Evolutionary conservation across 805 yeast genomes (phyloP), one percentile per base, ranked within the genome.

Genomic region (Saccharomycopsis vini): DNA sequence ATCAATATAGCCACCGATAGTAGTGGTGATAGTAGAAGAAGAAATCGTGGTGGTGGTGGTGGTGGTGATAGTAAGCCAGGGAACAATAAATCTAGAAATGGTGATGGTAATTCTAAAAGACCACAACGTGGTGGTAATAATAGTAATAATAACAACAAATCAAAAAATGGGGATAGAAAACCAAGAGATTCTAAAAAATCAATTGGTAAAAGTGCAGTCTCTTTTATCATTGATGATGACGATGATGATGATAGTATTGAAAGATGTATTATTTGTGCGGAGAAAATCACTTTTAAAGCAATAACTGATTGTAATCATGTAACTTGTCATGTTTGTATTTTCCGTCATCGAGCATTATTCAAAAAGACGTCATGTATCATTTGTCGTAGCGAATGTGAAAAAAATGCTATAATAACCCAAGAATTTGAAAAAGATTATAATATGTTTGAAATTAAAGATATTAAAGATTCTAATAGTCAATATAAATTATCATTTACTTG

Each of bases 231-330:
- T 7, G 22, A 40, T 3, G 45, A 37, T 10, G 45, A 34, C n/a
- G 49, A 43, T 3, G 55, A 44, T 12, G 13, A 7, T 15, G 67
- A 64, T 31, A 71, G 63, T n/a, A 61, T 54, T 6, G 71, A 71
- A 10, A 56, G 62, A 26, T 89, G 97, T 69, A 63, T 88, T 19
- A 84, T 92, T 45, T 92, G 99, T 65, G 92, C 97, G 0, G 81
- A 84, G 37, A 65, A 66, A 24, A 68, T 87, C 22, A 52, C 54
- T n/a, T 73, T 69, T 52, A 77, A 79, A 2, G 86, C 95, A 0
- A 56, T 83, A 7, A 73, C 92, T 1, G 84, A 87, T 0, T 92
- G 99, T 62, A 78, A 80, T 54, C 97, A 92, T 58, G 72, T 68
- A 28, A 77, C 88, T 0, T 92, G 99, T 61, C 85, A 87, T 56